Evolutionary conservation across 192 early-diverging fungal genomes (phyloP), one percentile per base, ranked within the genome.

Genomic region (Backusella psychrophila): DNA sequence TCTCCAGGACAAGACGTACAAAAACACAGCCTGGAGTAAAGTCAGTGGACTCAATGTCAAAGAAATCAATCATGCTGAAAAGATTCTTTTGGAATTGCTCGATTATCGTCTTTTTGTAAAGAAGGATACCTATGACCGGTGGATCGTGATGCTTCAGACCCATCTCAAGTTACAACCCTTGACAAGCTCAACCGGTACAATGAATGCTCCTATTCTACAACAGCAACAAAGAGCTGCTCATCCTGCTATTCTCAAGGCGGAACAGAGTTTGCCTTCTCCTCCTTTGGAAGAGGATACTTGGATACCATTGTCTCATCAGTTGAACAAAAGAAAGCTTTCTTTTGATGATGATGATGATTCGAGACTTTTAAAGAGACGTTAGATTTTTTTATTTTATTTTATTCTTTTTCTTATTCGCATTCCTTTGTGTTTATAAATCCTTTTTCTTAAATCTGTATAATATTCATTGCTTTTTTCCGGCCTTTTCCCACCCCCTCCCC

Each of bases 1-100:
- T 77, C 87, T 93, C 66, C 90, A 90, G 73, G 96, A 98, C 86
- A 90, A 90, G 67, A 91, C 90, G 42, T 98, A 96, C 81, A 89
- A 91, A 19, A 97, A 95, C 86, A 86, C 86, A 76, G 92, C 94
- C 4, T 98, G 96, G 96, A 86, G 94, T 69, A 94, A 93, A 86
- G 94, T 97, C 41, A 96, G 94, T 38, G 91, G 92, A 66, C 88
- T 98, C 15, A 81, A 89, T 31, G 86, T 93, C 44, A 66, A 82
- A 14, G 95, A 98, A 83, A 92, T 98, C 67, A 93, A 94, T 83
- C 86, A 89, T 49, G 91, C 92, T 75, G 96, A 98, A 85, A 84
- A 91, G 53, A 86, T 88, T 34, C 94, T 98, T 79, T 80, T 97
- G 17, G 78, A 89, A 46, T 81, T 93, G 72, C 85, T 98, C 33